Evolutionary conservation across 1,284 basidiomycete genomes (phyloP), one percentile per base, ranked within the genome.

Genomic region (Ustilago loliicola): DNA sequence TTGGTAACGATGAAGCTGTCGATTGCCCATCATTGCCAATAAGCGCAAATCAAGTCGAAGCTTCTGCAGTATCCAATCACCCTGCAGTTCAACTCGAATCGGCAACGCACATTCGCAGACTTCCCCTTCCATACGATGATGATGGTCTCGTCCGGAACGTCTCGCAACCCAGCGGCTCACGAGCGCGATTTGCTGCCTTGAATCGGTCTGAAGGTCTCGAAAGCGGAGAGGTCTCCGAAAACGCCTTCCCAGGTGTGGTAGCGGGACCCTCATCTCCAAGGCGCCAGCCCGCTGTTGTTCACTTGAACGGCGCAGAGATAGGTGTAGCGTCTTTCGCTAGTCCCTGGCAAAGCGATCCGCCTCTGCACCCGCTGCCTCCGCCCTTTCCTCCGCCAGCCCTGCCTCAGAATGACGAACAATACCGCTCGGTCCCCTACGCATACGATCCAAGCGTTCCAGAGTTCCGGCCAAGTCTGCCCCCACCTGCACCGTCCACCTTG

Each of bases 361-460:
- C 7, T 34, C 48, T 51, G 5, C 53, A 61, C 8, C 69, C 59
- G 3, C 69, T 60, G 23, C 61, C 58, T 58, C 66, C 71, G 1
- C 10, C 50, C 19, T 55, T 67, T 55, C 61, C 61, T 27, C 71
- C 71, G 19, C 65, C 71, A 29, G 21, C 52, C 9, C 48, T 67
- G 2, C 65, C 65, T 8, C 56, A 40, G 15, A 32, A 3, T 15
- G n/a, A 61, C n/a, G 63, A 54, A 17, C 55, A 47, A 10, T 29
- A 59, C 29, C 19, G 19, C n/a, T 21, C 61, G 15, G 4, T 32
- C 30, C 48, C 48, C 17, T 61, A 57, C 21, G 61, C 61, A 11
- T 73, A 73, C 32, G 65, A 68, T 42, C 71, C 71, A 4, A 56
- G 40, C 40, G 65, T 59, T 29, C 65, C 71, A 53, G 65, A 67